These are phyloP conservation scores for Pythium insidiosum DNA, from an alignment of 352 stramenopile species.

Conservation along the genomic window DNA sequence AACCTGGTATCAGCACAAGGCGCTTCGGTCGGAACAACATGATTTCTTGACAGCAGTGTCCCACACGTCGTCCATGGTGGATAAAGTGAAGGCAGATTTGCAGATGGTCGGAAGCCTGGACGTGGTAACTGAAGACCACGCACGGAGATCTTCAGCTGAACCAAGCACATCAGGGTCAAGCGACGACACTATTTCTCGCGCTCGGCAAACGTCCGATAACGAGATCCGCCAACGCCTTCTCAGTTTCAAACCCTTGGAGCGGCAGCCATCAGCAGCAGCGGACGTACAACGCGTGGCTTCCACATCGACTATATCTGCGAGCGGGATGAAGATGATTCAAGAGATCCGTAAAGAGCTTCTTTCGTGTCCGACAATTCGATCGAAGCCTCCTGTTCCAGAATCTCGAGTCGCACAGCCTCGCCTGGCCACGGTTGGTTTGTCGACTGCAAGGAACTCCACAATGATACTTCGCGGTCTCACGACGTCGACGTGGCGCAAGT, in stretches of 20 bases:
- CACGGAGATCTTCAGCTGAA: too few relatives aligned
- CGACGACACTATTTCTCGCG: neutral
- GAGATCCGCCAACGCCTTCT: slow-evolving; percentile 15
- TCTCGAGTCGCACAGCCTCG: too few relatives aligned
- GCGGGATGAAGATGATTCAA: slow-evolving; percentile 26
- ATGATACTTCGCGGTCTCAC: slow-evolving; percentile 8
- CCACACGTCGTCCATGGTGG: slow-evolving; percentile 14
- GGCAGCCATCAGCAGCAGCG: neutral
- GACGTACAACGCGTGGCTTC: neutral
- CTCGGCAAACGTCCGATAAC: slow-evolving; percentile 9
- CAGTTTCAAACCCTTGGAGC: slow-evolving; percentile 6
- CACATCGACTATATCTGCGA: slow-evolving; percentile 8
- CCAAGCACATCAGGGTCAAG: neutral
- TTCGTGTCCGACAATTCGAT: slow-evolving; percentile 4
- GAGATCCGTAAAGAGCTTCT: slow-evolving; percentile 23
- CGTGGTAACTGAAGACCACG: slow-evolving; percentile 23
- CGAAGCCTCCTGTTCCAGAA: too few relatives aligned
- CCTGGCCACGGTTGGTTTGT: too few relatives aligned
- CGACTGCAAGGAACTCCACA: too few relatives aligned
- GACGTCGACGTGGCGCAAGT: slow-evolving; percentile 1
- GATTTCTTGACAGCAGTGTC: slow-evolving; percentile 44
- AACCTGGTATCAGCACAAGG: slow-evolving; percentile 62
- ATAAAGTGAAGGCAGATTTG: slow-evolving; percentile 55
- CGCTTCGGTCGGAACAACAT: slow-evolving; percentile 49
- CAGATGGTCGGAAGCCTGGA: slow-evolving; percentile 47